Base-by-base conservation (phyloP, 2,329 filamentous ascomycete species). In the Fusarium aywerte region DNA sequence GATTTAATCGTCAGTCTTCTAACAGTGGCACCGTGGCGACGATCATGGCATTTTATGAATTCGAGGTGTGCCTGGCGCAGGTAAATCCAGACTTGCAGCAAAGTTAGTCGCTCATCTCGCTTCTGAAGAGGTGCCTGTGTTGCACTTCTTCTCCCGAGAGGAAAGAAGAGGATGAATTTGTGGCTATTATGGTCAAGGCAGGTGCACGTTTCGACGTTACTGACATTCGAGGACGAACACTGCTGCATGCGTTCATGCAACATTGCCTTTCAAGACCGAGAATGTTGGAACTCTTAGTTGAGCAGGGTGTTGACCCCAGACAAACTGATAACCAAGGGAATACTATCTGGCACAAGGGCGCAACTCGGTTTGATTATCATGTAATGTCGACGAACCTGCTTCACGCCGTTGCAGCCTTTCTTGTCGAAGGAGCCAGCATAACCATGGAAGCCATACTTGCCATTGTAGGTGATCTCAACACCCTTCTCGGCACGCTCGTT, bases 391-490 rank as follows among this genome's bases (percentile, higher is more conserved):
- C 16, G 4, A 7, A 12, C 3, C 8, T 29, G 3, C 6, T 27
- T 21, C 5, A 12, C 3, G 20, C 16, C 5, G 35, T 40, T 7
- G 25, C 27, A 5, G 18, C 7, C 11, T 4, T 71, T 74, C 5
- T 75, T 67, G 52, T 80, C 80, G 51, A 84, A 81, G 45, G 77
- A 70, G 27, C 82, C 81, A 29, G 80, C 75, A 65, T 84, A 84
- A 40, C 79, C 82, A 25, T 78, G 65, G 67, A 78, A 78, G 55
- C 68, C 71, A 52, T 75, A 74, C 21, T 66, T 67, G 33, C 75
- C 74, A 4, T 73, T 58, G 29, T 76, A 77, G 27, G 65, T 76
- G 35, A 56, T 69, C 61, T 78, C 74, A 25, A 79, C 66, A 39
- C 77, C 77, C 38, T 72, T 75, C 29, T 82, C 58, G 15, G 80